Evolutionary conservation across 2,329 filamentous ascomycete genomes (phyloP).

Genomic region (Colletotrichum cereale): DNA sequence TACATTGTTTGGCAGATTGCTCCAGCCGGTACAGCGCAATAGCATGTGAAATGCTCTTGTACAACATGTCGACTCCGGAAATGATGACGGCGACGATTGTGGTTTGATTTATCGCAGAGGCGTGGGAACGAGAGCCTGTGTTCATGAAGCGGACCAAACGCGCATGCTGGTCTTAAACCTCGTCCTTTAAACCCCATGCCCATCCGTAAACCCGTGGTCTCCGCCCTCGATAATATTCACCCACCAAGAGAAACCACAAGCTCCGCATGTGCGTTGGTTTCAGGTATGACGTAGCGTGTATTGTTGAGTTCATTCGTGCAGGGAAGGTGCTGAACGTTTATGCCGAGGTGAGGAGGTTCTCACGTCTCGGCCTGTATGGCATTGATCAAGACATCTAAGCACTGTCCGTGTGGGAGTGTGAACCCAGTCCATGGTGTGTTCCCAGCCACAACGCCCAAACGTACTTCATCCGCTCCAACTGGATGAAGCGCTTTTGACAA

Average conservation of each 20-base stretch:
- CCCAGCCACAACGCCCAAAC: background rate
- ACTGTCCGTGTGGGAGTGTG: conserved; percentile 32
- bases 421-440: background rate
- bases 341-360: conserved; percentile 18
- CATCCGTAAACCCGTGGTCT: background rate
- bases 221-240: conserved; percentile 10
- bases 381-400: conserved; percentile 35
- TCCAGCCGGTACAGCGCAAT: conserved; percentile 25
- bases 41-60: conserved; percentile 24
- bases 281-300: conserved; percentile 35
- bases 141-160: conserved; percentile 23
- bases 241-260: background rate
- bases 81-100: conserved; percentile 9
- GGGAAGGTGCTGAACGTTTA: conserved; percentile 24
- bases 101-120: background rate
- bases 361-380: conserved; percentile 26
- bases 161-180: conserved; percentile 18
- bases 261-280: conserved; percentile 36
- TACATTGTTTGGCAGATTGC: conserved; percentile 28
- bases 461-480: background rate
- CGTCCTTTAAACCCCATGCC: conserved; percentile 6
- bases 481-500: background rate
- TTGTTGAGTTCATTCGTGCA: conserved; percentile 34
- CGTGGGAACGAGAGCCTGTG: background rate
- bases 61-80: conserved; percentile 7